phyloP scores from a whole-genome alignment of 1,139 yeast genomes.

The Candida mesenterica region DNA sequence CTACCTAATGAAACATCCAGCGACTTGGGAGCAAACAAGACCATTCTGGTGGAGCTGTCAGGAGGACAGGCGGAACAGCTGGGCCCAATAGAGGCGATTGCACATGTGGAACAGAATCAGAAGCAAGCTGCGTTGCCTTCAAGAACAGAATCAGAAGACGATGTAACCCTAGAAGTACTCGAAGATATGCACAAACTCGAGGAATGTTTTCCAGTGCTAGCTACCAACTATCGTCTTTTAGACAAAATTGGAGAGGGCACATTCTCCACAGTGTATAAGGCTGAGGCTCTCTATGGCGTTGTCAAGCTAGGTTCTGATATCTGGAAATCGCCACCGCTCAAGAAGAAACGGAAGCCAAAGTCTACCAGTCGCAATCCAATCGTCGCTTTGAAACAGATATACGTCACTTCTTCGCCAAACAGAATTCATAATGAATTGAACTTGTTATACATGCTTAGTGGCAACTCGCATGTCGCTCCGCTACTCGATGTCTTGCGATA shows the following conservation, averaged over 20 bases:
- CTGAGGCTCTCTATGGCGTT: conserved; percentile 61
- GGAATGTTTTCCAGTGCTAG: conserved; percentile 60
- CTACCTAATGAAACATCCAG: conserved; percentile 6
- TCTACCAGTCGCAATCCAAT: conserved; percentile 39
- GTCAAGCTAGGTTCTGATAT: conserved; percentile 38
- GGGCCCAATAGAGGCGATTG: too few relatives aligned
- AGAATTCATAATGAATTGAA: conserved; percentile 86
- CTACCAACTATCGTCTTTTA: conserved; percentile 59
- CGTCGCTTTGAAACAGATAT: conserved; percentile 90
- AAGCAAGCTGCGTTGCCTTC: background rate
- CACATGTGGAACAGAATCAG: background rate
- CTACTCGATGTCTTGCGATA: conserved; percentile 80
- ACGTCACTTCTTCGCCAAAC: conserved; percentile 92
- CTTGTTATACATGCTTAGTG: conserved; percentile 63
- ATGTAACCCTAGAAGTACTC: conserved; percentile 49
- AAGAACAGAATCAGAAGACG: conserved; percentile 28
- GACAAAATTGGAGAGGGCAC: conserved; percentile 97
- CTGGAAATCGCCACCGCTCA: conserved; percentile 49
- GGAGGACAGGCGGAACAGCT: background rate
- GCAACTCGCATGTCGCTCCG: conserved; percentile 80
- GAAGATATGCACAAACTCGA: conserved; percentile 69
- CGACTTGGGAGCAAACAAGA: conserved; percentile 11
- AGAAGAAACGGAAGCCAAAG: conserved; percentile 16
- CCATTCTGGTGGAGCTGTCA: conserved; percentile 5
- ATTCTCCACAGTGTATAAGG: conserved; percentile 86